Conservation (phyloP, 2,329 filamentous ascomycete species). For the Clonostachys rhizophaga region DNA sequence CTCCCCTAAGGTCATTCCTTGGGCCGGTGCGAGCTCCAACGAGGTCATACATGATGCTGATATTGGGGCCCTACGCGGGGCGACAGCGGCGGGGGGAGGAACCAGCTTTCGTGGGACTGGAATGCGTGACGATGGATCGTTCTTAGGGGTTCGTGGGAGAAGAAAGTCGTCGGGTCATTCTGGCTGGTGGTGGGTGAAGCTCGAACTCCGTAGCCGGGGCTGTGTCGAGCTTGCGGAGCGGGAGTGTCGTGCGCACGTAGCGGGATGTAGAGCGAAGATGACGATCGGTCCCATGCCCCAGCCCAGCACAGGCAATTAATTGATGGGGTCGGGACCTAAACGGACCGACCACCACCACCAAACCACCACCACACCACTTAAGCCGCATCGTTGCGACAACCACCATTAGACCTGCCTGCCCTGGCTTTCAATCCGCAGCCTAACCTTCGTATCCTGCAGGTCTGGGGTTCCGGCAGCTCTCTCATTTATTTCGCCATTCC, state of each 20-base stretch:
- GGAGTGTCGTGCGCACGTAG: too few relatives aligned
- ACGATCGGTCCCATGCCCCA: too few relatives aligned
- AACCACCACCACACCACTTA: too few relatives aligned
- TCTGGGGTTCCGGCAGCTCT: not conserved
- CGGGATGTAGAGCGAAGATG: too few relatives aligned
- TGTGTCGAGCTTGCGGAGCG: not conserved
- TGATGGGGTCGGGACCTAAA: too few relatives aligned
- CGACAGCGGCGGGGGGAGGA: slow-evolving; percentile 1
- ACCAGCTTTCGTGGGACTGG: not conserved
- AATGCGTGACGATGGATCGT: not conserved
- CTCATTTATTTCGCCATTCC: not conserved
- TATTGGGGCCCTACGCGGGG: slow-evolving; percentile 3
- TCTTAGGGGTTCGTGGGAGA: not conserved
- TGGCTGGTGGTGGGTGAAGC: not conserved
- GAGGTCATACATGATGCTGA: slow-evolving; percentile 3
- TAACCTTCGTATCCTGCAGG: not conserved
- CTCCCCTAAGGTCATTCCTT: too few relatives aligned
- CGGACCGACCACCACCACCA: too few relatives aligned
- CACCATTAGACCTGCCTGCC: too few relatives aligned
- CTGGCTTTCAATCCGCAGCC: too few relatives aligned
- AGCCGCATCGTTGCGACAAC: too few relatives aligned
- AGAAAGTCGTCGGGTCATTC: not conserved
- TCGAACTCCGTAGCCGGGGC: not conserved
- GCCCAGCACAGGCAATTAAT: too few relatives aligned
- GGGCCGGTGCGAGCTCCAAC: too few relatives aligned